A percentile compares a stretch with the other conserved stretches of the same genome.
Conservation (phyloP, 2,329 filamentous ascomycete genomes). For the Fusarium albidum region DNA sequence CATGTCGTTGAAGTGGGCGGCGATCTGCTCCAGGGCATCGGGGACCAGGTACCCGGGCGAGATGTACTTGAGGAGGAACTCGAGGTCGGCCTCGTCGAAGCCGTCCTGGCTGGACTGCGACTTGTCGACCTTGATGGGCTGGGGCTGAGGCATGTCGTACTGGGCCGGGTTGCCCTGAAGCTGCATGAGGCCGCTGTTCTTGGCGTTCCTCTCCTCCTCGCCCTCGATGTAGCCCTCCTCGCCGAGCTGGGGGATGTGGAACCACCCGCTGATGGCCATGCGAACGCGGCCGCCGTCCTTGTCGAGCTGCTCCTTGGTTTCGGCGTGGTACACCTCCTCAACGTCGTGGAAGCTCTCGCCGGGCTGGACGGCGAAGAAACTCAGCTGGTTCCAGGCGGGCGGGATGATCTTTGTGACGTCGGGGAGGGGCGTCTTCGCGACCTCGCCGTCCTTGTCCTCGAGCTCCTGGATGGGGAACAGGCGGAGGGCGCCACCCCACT, state of each 20-base stretch:
- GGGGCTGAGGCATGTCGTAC: conserved; percentile 80
- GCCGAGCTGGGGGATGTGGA: conserved; percentile 94
- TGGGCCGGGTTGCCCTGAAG: conserved; percentile 90
- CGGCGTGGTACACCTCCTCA: conserved; percentile 90
- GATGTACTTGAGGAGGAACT: conserved; percentile 91
- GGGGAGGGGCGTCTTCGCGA: conserved; percentile 81
- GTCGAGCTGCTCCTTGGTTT: conserved; percentile 65
- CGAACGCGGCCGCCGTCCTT: conserved; percentile 80
- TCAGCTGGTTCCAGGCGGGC: conserved; percentile 95
- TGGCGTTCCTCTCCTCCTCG: conserved; percentile 85
- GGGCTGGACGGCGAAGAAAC: conserved; percentile 97
- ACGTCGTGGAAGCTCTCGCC: conserved; percentile 99
- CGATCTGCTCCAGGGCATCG: conserved; percentile 85
- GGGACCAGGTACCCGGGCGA: conserved; percentile 90
- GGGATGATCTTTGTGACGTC: conserved; percentile 85
- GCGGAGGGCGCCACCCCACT: conserved; percentile 92
- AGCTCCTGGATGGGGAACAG: conserved; percentile 78
- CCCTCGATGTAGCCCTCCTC: conserved; percentile 92
- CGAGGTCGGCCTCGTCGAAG: conserved; percentile 80
- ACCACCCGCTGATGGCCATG: conserved; percentile 99
- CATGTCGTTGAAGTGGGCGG: conserved; percentile 80
- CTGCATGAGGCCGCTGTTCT: conserved; percentile 91
- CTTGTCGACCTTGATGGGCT: conserved; percentile 58
- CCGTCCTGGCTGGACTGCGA: conserved; percentile 58
- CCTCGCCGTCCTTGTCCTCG: conserved; percentile 70